Base-by-base conservation (phyloP, 1,139 yeast species). In the Pichia inconspicua region DNA sequence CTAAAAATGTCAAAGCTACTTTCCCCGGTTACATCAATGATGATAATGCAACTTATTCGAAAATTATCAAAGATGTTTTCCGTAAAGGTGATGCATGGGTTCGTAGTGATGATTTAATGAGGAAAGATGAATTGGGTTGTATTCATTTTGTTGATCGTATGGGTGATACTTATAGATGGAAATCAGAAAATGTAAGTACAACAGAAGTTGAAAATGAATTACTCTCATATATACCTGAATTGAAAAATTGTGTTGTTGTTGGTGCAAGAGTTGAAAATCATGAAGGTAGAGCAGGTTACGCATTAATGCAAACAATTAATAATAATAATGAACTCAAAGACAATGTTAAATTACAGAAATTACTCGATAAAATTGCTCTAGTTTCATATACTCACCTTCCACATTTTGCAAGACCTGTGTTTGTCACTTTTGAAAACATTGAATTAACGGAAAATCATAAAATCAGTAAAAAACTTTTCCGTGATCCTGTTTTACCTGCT, bases 91-190 rank as follows among this genome's bases (percentile, higher is more conserved):
- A 92, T 65, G 95, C 95, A 0, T 92, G 89, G 84, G 83, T 84
- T 60, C 75, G 97, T 62, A 77, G 87, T 37, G 97, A 97, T 42
- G 98, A 92, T 64, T 72, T 92, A 57, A 72, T 90, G 61, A 78
- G 72, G 58, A 70, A 73, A 63, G 96, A 89, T 63, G 71, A 71
- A 34, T 77, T 83, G 55, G 85, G 89, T 1, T 70, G 84, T 57
- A 72, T 85, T 60, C 88, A 84, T 66, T 92, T 92, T 66, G 89
- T 88, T 44, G 98, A 90, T 68, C 73, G 98, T 61, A 70, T 90
- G 62, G 98, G 98, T 38, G 98, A 92, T 63, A 90, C 97, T 0
- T 92, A 85, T 72, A 77, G 98, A 58, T 92, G 97, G 97, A 90
- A 89, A 68, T 85, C 95, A 2, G 98, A 92, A 68, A 90, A 92